These are phyloP conservation scores for Eucalyptus shirleyi DNA, from an alignment of 345 rosid species.

Conservation along the genomic window DNA sequence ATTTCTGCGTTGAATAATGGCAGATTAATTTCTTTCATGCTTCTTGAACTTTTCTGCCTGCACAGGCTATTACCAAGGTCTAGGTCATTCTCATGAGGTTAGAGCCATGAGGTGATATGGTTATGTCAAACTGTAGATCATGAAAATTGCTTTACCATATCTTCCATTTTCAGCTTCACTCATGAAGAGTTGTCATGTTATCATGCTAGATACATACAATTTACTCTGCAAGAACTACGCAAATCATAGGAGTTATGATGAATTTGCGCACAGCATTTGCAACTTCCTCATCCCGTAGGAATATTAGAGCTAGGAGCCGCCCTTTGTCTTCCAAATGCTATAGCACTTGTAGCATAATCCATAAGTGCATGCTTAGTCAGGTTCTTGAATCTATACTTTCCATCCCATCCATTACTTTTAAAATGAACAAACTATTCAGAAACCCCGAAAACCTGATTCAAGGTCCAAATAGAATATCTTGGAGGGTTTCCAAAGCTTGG, in stretches of 20 bases:
- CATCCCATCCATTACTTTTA: background rate
- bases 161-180: background rate
- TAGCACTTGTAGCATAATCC: background rate
- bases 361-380: background rate
- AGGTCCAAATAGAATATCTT: background rate
- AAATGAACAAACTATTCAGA: background rate
- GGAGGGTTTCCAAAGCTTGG: background rate
- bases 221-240: background rate
- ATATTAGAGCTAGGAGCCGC: background rate
- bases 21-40: background rate
- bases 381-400: background rate
- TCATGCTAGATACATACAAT: background rate
- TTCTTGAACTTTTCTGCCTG: background rate
- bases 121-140: background rate
- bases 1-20: background rate
- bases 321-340: background rate
- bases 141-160: background rate
- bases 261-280: background rate
- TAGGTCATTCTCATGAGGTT: background rate
- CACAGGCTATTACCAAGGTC: background rate
- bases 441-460: background rate
- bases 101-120: background rate
- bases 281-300: background rate
- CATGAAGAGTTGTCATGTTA: background rate
- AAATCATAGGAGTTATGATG: background rate